Evolutionary conservation across 257 asterid species (phyloP).

Genomic region (Cordia subcordata): DNA sequence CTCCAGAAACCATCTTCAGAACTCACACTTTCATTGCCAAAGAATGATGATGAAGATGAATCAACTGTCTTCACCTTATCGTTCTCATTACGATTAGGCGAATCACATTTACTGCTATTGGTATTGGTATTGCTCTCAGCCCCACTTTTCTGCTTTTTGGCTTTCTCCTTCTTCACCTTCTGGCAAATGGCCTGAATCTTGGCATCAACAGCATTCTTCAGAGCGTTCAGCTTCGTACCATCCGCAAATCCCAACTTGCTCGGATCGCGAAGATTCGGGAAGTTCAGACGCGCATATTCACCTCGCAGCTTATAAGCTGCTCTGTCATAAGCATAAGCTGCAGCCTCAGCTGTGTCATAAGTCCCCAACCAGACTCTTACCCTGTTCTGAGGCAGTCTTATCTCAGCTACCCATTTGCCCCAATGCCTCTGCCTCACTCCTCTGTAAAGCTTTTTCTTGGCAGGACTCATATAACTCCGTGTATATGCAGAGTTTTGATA

Average conservation of each 20-base stretch:
- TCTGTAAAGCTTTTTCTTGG: conserved; percentile 75
- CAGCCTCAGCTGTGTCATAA: conserved; percentile 87
- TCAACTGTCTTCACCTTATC: conserved; percentile 24
- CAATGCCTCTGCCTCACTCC: conserved; percentile 99
- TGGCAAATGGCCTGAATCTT: conserved; percentile 78
- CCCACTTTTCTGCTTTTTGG: conserved; percentile 27
- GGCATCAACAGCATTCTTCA: conserved; percentile 79
- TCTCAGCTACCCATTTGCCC: conserved; percentile 99
- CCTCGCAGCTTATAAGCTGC: conserved; percentile 97
- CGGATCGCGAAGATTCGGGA: conserved; percentile 69
- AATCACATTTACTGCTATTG: background rate
- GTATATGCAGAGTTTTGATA: conserved; percentile 15
- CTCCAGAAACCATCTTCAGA: conserved; percentile 55
- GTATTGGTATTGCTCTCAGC: background rate
- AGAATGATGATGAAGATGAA: conserved; percentile 21
- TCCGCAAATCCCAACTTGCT: conserved; percentile 55
- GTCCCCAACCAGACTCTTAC: conserved; percentile 95
- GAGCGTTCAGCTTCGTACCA: conserved; percentile 34
- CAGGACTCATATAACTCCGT: conserved; percentile 35
- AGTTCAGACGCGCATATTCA: conserved; percentile 82
- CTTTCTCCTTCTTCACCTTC: conserved; percentile 56
- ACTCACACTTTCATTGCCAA: conserved; percentile 27
- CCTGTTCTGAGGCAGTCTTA: conserved; percentile 85
- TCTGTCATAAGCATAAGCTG: conserved; percentile 90
- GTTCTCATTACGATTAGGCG: background rate